Percentiles rank a stretch among this genome's conserved stretches.
Conservation (phyloP, 164 flowering plant species). For the Aristolochia contorta region DNA sequence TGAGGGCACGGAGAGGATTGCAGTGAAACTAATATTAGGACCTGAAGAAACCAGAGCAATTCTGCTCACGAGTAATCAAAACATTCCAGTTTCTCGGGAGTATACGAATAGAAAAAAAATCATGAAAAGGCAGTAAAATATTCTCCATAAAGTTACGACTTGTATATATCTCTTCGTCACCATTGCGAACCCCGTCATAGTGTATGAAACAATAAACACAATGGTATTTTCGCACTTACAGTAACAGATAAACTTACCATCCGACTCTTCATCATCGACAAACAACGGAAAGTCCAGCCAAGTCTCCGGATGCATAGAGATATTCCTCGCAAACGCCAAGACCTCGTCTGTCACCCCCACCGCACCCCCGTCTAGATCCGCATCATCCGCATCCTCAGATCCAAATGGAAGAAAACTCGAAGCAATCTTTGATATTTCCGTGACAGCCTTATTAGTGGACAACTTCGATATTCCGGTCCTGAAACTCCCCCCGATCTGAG, state of each 20-base stretch:
- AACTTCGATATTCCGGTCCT: constrained; percentile 23
- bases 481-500: constrained; percentile 36
- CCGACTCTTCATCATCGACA: constrained; percentile 74
- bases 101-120: too few species aligned
- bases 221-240: too few species aligned
- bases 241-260: constrained; percentile 34
- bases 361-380: constrained; percentile 22
- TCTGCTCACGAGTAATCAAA: too few species aligned
- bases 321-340: constrained; percentile 74
- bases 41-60: too few species aligned
- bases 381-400: constrained; percentile 19
- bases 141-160: too few species aligned
- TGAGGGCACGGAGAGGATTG: too few species aligned
- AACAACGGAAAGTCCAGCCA: constrained; percentile 91
- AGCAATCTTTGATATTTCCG: constrained; percentile 37
- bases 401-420: constrained; percentile 32
- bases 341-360: constrained; percentile 81
- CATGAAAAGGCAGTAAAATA: too few species aligned
- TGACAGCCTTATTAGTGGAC: constrained; percentile 18
- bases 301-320: constrained; percentile 92
- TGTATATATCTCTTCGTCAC: too few species aligned
- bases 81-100: too few species aligned
- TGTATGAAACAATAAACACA: background rate
- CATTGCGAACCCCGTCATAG: background rate
- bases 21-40: too few species aligned